A percentile compares a stretch with the other conserved stretches of the same genome.
Conservation (phyloP, 2,329 filamentous ascomycete genomes). For the Trichoderma oligosporum region DNA sequence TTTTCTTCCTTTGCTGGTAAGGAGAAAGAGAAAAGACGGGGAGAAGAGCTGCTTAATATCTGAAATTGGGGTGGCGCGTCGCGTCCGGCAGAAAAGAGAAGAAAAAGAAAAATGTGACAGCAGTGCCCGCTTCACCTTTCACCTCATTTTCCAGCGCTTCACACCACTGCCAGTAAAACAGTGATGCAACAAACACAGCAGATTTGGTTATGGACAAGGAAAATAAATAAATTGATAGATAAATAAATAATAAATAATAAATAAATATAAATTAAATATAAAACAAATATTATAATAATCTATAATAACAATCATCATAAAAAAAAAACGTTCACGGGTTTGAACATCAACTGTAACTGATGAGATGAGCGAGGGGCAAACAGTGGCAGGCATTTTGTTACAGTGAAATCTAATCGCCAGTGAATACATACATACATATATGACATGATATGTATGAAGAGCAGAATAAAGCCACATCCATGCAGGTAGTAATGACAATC, state of each 20-base stretch:
- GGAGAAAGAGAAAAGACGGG: conserved; percentile 5
- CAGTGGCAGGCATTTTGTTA: not conserved
- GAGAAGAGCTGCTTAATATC: conserved; percentile 7
- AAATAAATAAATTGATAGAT: not conserved
- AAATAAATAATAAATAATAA: not conserved
- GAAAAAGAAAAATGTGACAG: conserved; percentile 21
- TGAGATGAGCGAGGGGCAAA: not conserved
- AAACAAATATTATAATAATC: too few relatives aligned
- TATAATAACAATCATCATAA: too few relatives aligned
- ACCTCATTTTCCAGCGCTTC: conserved; percentile 9
- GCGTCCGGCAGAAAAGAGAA: conserved; percentile 9
- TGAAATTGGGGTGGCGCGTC: conserved; percentile 16
- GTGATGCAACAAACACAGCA: not conserved
- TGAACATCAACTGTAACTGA: not conserved
- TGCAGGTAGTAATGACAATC: not conserved
- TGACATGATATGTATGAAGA: not conserved
- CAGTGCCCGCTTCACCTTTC: too few relatives aligned
- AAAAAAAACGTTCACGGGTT: too few relatives aligned
- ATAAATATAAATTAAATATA: not conserved
- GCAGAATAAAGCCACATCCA: not conserved
- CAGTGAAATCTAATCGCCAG: not conserved
- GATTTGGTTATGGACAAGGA: not conserved
- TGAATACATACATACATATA: not conserved
- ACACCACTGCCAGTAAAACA: conserved; percentile 2
- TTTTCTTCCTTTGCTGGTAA: not conserved